phyloP scores from a whole-genome alignment of 2,329 filamentous ascomycete species.

The Paracamarosporium sp. region DNA sequence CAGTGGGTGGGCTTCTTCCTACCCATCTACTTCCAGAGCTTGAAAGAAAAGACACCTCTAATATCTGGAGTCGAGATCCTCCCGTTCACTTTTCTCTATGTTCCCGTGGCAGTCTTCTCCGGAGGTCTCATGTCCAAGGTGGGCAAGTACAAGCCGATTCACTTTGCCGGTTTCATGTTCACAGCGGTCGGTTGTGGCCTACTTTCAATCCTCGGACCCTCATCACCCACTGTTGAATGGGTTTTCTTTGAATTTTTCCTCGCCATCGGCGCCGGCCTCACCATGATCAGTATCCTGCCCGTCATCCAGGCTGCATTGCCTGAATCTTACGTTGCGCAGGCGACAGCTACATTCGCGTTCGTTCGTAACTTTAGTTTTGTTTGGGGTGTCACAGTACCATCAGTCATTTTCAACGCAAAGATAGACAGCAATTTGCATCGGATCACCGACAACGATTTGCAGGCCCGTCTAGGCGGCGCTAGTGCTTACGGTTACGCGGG shows the following conservation, averaged over 20 bases:
- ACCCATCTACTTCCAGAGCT: slow-evolving; percentile 27
- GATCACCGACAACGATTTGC: not conserved
- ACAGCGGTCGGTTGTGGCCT: not conserved
- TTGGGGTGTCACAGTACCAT: slow-evolving; percentile 26
- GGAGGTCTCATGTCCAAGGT: slow-evolving; percentile 22
- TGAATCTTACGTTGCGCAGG: slow-evolving; percentile 18
- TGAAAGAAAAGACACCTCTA: slow-evolving; percentile 7
- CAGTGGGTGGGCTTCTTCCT: slow-evolving; percentile 15
- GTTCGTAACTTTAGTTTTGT: slow-evolving; percentile 24
- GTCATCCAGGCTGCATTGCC: slow-evolving; percentile 13
- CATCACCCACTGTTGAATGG: slow-evolving; percentile 15
- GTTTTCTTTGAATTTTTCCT: slow-evolving; percentile 19
- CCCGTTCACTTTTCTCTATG: slow-evolving; percentile 9
- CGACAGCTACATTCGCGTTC: slow-evolving; percentile 20
- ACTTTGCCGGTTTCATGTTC: slow-evolving; percentile 10
- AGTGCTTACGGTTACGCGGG: not conserved
- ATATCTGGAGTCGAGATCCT: slow-evolving; percentile 17
- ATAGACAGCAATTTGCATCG: not conserved
- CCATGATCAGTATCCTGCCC: slow-evolving; percentile 15
- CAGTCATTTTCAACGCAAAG: slow-evolving; percentile 9
- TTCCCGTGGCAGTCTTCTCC: slow-evolving; percentile 6
- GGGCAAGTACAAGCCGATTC: slow-evolving; percentile 26
- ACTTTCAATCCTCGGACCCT: not conserved
- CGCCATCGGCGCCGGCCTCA: slow-evolving; percentile 11
- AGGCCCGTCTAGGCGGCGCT: not conserved